Evolutionary conservation across 208 protist genomes (phyloP).

Genomic region (Hexamita inflata): DNA sequence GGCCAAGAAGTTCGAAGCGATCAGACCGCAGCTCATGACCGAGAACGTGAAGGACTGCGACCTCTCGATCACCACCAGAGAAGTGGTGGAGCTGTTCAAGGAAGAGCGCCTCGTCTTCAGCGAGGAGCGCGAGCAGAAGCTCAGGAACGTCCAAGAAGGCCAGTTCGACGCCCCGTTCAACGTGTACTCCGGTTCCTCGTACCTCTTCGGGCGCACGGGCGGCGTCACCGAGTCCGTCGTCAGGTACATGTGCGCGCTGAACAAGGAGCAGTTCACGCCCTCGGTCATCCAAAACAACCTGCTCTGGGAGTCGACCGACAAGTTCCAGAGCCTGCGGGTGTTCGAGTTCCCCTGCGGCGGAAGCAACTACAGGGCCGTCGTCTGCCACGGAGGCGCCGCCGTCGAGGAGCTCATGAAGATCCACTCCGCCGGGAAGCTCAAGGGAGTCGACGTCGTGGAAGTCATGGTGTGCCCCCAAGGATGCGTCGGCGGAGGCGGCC

Average conservation of each 20-base stretch:
- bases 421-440: not conserved
- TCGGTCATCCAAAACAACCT: not conserved
- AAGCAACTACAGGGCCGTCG: conserved; percentile 27
- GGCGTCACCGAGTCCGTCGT: conserved; percentile 39
- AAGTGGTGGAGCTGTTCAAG: conserved; percentile 1
- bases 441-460: conserved; percentile 40
- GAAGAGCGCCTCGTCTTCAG: not conserved
- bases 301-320: not conserved
- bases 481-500: conserved; percentile 46
- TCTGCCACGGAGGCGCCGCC: conserved; percentile 30
- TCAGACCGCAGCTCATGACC: not conserved
- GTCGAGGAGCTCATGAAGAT: conserved; percentile 29
- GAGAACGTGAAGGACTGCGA: conserved; percentile 14
- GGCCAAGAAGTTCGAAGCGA: conserved; percentile 24
- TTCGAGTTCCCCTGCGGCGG: conserved; percentile 33
- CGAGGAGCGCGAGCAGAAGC: not conserved
- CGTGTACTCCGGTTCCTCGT: conserved; percentile 32
- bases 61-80: not conserved
- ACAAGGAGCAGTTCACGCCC: not conserved
- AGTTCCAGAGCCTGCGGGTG: not conserved
- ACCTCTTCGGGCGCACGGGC: conserved; percentile 34
- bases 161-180: not conserved
- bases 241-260: not conserved
- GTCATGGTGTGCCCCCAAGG: conserved; percentile 47
- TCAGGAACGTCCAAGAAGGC: not conserved